Conservation (phyloP, 805 yeast species). For the Wickerhamomyces rabaulensis region DNA sequence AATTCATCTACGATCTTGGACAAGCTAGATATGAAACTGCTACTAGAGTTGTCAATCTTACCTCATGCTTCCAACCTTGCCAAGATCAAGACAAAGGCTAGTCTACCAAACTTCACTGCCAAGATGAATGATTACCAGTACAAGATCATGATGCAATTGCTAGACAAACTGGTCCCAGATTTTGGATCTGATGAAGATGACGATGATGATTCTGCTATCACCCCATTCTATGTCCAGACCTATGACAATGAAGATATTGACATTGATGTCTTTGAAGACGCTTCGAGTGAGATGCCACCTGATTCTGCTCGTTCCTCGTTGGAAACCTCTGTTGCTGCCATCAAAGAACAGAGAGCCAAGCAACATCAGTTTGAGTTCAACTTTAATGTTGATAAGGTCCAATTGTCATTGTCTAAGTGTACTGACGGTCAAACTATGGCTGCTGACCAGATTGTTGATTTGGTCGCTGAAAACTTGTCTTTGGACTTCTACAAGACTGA, state of each 20-base stretch:
- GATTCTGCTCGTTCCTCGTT: slow-evolving; percentile 3
- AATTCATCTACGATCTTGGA: slow-evolving; percentile 60
- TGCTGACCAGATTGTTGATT: slow-evolving; percentile 65
- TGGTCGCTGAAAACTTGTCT: slow-evolving; percentile 61
- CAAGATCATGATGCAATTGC: slow-evolving; percentile 74
- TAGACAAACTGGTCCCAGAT: slow-evolving; percentile 64
- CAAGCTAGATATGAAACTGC: slow-evolving; percentile 65
- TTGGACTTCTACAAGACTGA: slow-evolving; percentile 57
- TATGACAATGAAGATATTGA: slow-evolving; percentile 1
- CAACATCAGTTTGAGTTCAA: slow-evolving; percentile 72
- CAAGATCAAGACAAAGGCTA: slow-evolving; percentile 66
- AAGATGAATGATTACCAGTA: slow-evolving; percentile 86
- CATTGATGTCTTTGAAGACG: slow-evolving; percentile 1
- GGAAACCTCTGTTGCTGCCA: not conserved
- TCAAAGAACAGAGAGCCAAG: slow-evolving; percentile 4
- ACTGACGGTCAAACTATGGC: slow-evolving; percentile 52
- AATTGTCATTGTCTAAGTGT: slow-evolving; percentile 63
- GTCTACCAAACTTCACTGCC: slow-evolving; percentile 66
- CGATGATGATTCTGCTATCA: slow-evolving; percentile 29
- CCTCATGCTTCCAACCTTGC: slow-evolving; percentile 77
- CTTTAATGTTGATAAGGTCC: slow-evolving; percentile 61
- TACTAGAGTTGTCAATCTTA: slow-evolving; percentile 77
- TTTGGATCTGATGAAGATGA: slow-evolving; percentile 20
- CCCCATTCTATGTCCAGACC: slow-evolving; percentile 12
- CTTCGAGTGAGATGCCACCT: not conserved